Conservation (phyloP, 164 flowering plant species). For the Piper longum region DNA sequence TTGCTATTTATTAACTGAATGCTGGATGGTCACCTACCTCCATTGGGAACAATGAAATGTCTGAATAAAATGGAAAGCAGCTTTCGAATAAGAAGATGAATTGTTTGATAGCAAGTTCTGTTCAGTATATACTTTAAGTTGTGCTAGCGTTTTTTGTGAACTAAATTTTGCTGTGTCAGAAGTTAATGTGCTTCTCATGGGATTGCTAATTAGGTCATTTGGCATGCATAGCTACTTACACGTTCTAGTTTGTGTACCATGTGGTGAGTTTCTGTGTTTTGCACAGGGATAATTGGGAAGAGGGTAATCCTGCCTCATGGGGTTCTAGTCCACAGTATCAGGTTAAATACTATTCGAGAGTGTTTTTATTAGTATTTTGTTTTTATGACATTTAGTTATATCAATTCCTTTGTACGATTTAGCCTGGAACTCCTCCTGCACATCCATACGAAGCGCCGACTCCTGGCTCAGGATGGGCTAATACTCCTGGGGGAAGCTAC, state of each 20-base stretch:
- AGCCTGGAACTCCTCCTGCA: constrained; percentile 94
- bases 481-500: constrained; percentile 69
- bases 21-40: too few species aligned
- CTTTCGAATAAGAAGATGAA: too few species aligned
- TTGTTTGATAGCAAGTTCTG: too few species aligned
- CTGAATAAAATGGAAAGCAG: too few species aligned
- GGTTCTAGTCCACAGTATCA: constrained; percentile 83
- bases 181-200: too few species aligned
- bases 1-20: too few species aligned
- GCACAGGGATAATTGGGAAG: constrained; percentile 92
- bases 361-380: neutral
- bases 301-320: constrained; percentile 94
- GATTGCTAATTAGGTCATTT: too few species aligned
- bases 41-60: too few species aligned
- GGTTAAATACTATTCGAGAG: constrained; percentile 24
- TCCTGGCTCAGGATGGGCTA: constrained; percentile 97
- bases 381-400: neutral
- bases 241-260: neutral
- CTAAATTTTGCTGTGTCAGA: too few species aligned
- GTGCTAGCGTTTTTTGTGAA: too few species aligned
- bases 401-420: constrained; percentile 8
- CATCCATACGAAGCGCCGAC: constrained; percentile 95
- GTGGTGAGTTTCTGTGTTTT: neutral
- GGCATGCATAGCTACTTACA: too few species aligned
- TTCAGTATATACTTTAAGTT: too few species aligned